Percentiles rank a stretch among this genome's conserved stretches.
phyloP scores from a whole-genome alignment of 2,329 filamentous ascomycete genomes.

The Cordyceps militaris region DNA sequence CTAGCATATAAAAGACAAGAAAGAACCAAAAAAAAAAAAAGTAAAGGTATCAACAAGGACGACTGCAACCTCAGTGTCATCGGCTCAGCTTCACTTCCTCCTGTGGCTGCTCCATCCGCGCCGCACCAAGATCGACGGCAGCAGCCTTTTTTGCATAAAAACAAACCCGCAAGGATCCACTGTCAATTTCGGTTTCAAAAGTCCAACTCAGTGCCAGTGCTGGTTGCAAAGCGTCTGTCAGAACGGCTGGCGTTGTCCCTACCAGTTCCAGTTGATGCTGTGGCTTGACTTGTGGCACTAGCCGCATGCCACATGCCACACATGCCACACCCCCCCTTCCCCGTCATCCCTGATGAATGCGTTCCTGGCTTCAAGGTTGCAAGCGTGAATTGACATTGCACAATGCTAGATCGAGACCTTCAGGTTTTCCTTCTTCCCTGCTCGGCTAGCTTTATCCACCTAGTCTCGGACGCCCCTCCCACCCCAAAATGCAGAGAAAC shows the following conservation, averaged over 20 bases:
- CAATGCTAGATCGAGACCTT: conserved; percentile 9
- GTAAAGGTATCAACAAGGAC: no score
- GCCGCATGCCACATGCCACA: neutral
- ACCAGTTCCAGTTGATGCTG: neutral
- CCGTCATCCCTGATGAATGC: neutral
- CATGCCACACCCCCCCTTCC: neutral
- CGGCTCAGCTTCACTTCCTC: neutral
- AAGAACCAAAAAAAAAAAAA: no score
- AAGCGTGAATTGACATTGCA: neutral
- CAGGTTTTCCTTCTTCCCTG: neutral
- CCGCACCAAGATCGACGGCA: conserved; percentile 4
- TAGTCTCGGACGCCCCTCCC: neutral
- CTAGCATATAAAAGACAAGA: no score
- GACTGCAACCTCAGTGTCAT: no score
- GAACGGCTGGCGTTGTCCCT: neutral
- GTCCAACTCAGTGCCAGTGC: no score
- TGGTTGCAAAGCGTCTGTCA: no score
- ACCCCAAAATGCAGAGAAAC: neutral
- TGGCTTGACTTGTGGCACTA: neutral
- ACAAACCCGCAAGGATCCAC: neutral
- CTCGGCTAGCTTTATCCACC: neutral
- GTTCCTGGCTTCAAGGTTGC: conserved; percentile 11
- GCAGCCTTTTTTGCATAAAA: neutral
- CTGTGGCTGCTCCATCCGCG: neutral
- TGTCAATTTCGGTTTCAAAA: conserved; percentile 11